Evolutionary conservation across 768 basidiomycete genomes (phyloP).

Genomic region (Tulasnella calospora): DNA sequence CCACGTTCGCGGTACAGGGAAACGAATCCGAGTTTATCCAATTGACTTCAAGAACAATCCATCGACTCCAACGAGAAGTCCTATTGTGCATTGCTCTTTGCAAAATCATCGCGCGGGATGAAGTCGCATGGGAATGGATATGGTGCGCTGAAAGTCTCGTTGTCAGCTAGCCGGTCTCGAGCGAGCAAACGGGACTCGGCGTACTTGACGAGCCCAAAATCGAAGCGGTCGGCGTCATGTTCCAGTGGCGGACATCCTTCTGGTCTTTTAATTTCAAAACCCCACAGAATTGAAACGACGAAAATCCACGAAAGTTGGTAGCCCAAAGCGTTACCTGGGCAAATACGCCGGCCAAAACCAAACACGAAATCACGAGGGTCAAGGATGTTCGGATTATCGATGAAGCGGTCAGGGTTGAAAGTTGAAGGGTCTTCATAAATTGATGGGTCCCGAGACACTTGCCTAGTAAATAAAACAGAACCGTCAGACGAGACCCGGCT

Average conservation of each 20-base stretch:
- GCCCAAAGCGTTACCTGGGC: conserved; percentile 7
- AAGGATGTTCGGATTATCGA: background rate
- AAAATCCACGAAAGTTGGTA: background rate
- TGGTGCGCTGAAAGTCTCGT: background rate
- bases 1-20: no score
- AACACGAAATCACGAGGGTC: background rate
- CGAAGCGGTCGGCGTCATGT: background rate
- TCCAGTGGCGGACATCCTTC: background rate
- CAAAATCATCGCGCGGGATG: background rate
- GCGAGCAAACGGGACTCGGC: background rate
- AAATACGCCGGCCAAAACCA: conserved; percentile 14
- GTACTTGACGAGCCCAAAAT: background rate
- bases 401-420: background rate
- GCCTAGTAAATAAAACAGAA: background rate
- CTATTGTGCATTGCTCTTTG: background rate
- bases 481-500: background rate
- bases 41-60: background rate
- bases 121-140: background rate
- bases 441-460: background rate
- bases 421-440: background rate
- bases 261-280: background rate
- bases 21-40: background rate
- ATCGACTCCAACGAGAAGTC: background rate
- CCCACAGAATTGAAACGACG: background rate
- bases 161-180: background rate